A percentile compares a stretch with the other conserved stretches of the same genome.
Evolutionary conservation across 177 flowering plant species (phyloP).

Genomic region (Tripterygium wilfordii): DNA sequence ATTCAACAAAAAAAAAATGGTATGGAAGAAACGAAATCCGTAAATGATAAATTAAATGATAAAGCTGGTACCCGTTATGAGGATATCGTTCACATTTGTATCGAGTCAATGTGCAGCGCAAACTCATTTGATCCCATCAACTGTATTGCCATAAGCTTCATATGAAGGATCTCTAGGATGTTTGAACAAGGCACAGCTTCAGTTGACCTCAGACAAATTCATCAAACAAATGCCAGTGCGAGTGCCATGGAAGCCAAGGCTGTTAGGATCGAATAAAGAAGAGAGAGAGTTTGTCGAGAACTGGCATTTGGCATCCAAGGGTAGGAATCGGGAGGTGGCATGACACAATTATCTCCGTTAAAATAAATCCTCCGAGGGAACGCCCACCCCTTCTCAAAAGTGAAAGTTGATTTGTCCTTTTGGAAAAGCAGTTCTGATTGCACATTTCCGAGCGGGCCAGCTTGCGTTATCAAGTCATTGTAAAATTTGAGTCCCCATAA

Average conservation of each 20-base stretch:
- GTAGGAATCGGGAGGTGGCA: constrained; percentile 68
- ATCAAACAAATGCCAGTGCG: constrained; percentile 22
- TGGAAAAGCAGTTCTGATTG: too few species aligned
- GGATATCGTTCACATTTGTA: constrained; percentile 13
- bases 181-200: neutral
- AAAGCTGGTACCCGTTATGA: neutral
- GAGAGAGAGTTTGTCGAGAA: constrained; percentile 17
- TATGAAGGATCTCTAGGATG: constrained; percentile 5
- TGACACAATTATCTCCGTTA: too few species aligned
- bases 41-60: constrained; percentile 1
- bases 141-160: constrained; percentile 10
- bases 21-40: neutral
- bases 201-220: neutral
- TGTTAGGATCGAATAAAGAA: constrained; percentile 14
- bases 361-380: too few species aligned
- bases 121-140: constrained; percentile 1
- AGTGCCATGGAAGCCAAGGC: constrained; percentile 25
- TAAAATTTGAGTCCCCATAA: constrained; percentile 63
- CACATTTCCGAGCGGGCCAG: constrained; percentile 51
- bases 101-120: constrained; percentile 7
- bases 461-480: constrained; percentile 48
- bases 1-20: constrained; percentile 7
- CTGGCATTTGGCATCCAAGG: constrained; percentile 56
- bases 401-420: too few species aligned
- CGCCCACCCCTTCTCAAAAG: too few species aligned